A percentile compares a stretch with the other conserved stretches of the same genome.
Conservation (phyloP, 176 grass and related monocot genomes). For the Melocanna baccifera region DNA sequence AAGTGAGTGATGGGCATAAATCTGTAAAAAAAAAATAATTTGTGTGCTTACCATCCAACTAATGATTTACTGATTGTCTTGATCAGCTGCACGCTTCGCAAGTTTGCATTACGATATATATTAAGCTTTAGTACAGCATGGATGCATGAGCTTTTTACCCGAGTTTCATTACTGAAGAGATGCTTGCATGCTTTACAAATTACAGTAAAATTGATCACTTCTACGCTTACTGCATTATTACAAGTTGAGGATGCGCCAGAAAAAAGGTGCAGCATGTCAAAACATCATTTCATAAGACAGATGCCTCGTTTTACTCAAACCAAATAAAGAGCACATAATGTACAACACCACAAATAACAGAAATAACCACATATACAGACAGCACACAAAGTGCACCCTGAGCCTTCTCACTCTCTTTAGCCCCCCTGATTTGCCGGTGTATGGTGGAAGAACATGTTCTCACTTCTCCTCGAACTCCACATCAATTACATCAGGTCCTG, state of each 20-base stretch:
- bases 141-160: background rate
- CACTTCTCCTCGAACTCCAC: conserved; percentile 93
- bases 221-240: background rate
- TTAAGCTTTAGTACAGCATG: background rate
- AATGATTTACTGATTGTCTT: too few species aligned
- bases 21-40: too few species aligned
- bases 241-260: background rate
- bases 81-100: background rate
- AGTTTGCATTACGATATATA: background rate
- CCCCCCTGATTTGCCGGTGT: background rate
- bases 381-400: background rate
- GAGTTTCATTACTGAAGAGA: background rate
- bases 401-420: background rate
- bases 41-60: too few species aligned
- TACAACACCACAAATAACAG: conserved; percentile 17
- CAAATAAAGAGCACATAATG: conserved; percentile 14
- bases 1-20: too few species aligned
- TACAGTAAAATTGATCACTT: background rate
- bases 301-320: background rate
- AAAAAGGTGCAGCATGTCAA: background rate
- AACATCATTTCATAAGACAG: background rate
- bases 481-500: conserved; percentile 80
- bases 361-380: conserved; percentile 1
- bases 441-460: conserved; percentile 1
- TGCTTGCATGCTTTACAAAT: background rate